Percentiles rank a stretch among this genome's conserved stretches.
Evolutionary conservation across 768 basidiomycete genomes (phyloP).

Genomic region (Cubamyces sp.): DNA sequence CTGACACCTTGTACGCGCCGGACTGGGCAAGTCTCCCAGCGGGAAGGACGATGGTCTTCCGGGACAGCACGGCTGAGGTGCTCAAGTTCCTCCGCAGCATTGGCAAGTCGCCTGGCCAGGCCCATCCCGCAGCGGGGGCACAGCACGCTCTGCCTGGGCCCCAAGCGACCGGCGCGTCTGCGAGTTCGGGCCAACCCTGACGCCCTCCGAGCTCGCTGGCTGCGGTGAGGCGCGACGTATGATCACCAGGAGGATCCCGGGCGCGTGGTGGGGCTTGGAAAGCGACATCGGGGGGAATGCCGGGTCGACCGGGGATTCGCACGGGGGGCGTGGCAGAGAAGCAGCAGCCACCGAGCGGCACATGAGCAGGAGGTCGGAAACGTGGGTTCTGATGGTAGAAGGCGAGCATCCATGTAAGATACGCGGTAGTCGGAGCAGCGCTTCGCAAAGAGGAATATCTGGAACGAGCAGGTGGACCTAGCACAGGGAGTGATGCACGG

Average conservation of each 20-base stretch:
- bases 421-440: slow-evolving; percentile 5
- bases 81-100: neutral
- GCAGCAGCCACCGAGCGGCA: slow-evolving; percentile 16
- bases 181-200: neutral
- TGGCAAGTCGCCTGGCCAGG: slow-evolving; percentile 2
- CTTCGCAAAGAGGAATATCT: slow-evolving; percentile 1
- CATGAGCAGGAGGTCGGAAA: slow-evolving; percentile 15
- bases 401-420: slow-evolving; percentile 4
- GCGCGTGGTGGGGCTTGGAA: neutral
- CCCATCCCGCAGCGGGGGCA: slow-evolving; percentile 12
- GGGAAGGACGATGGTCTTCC: slow-evolving; percentile 18
- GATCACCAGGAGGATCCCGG: neutral
- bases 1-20: slow-evolving; percentile 14
- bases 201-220: neutral
- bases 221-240: slow-evolving; percentile 4
- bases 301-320: slow-evolving; percentile 4
- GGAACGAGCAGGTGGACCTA: neutral
- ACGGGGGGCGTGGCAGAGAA: slow-evolving; percentile 22
- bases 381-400: slow-evolving; percentile 24
- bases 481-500: neutral
- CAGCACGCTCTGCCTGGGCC: neutral
- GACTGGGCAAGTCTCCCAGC: slow-evolving; percentile 14
- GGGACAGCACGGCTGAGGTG: slow-evolving; percentile 14
- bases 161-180: neutral
- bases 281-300: neutral